Evolutionary conservation across 495 filamentous ascomycete species (phyloP).

Genomic region (Aspergillus nidulans): DNA sequence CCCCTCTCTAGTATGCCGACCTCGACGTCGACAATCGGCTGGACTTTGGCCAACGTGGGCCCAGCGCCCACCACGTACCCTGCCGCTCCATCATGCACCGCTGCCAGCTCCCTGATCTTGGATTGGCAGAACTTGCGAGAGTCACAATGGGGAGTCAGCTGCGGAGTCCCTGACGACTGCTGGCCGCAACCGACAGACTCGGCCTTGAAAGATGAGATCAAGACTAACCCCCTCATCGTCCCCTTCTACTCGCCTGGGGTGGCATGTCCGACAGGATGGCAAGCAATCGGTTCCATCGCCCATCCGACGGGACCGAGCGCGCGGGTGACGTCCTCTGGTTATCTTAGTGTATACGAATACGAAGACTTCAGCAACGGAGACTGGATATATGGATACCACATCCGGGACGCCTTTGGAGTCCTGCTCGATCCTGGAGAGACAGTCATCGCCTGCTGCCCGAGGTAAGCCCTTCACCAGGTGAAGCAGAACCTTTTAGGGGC

Average conservation of each 20-base stretch:
- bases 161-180: too few species aligned
- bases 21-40: too few species aligned
- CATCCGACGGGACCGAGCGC: background rate
- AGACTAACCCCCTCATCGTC: background rate
- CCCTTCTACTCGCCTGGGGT: background rate
- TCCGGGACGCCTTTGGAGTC: conserved; percentile 1
- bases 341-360: background rate
- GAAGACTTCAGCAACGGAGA: background rate
- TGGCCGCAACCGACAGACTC: too few species aligned
- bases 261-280: background rate
- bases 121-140: too few species aligned
- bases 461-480: background rate
- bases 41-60: too few species aligned
- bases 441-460: conserved; percentile 3
- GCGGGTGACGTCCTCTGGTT: background rate
- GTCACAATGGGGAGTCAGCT: too few species aligned
- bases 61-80: too few species aligned
- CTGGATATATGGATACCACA: background rate
- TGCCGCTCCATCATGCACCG: too few species aligned
- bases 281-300: background rate
- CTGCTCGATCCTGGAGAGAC: conserved; percentile 4
- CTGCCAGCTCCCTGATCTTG: too few species aligned
- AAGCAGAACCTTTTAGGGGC: too few species aligned
- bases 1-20: too few species aligned
- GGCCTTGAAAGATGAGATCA: background rate